A percentile compares a stretch with the other conserved stretches of the same genome.
phyloP scores from a whole-genome alignment of 1,284 basidiomycete genomes.

The Violaceomyces palustris region DNA sequence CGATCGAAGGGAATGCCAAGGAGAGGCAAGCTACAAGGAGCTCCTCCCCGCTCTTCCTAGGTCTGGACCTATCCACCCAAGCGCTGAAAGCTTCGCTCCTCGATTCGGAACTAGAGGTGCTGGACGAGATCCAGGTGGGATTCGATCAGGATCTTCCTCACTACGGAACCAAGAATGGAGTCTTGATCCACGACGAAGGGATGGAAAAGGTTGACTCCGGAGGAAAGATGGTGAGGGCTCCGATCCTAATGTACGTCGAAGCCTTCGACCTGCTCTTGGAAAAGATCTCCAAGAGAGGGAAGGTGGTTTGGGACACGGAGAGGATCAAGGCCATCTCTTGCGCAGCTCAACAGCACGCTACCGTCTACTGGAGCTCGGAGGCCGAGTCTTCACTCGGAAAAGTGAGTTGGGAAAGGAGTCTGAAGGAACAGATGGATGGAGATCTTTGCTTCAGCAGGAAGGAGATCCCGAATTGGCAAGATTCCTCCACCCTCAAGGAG shows the following conservation, averaged over 20 bases:
- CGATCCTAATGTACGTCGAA: slow-evolving; percentile 76
- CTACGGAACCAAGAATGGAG: slow-evolving; percentile 63
- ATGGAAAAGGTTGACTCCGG: no score
- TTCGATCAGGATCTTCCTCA: slow-evolving; percentile 74
- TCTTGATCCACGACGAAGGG: slow-evolving; percentile 43
- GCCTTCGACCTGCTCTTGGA: slow-evolving; percentile 74
- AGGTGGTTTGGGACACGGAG: no score
- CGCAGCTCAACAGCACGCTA: slow-evolving; percentile 86
- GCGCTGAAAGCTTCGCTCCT: slow-evolving; percentile 69
- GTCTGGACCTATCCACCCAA: slow-evolving; percentile 81
- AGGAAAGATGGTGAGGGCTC: slow-evolving; percentile 70
- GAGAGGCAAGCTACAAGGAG: no score
- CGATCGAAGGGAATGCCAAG: no score
- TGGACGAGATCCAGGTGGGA: slow-evolving; percentile 70
- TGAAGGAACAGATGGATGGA: slow-evolving; percentile 58
- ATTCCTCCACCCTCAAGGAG: slow-evolving; percentile 74
- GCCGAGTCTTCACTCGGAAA: slow-evolving; percentile 60
- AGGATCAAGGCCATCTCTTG: slow-evolving; percentile 67
- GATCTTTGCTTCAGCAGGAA: slow-evolving; percentile 67
- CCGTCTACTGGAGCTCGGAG: slow-evolving; percentile 72
- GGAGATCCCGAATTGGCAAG: slow-evolving; percentile 83
- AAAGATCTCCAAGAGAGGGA: no score
- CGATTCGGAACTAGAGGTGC: slow-evolving; percentile 60
- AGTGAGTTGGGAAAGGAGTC: slow-evolving; percentile 59
- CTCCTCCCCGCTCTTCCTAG: slow-evolving; percentile 67